Conservation (phyloP, 352 stramenopile genomes). For the Globisporangium spinosum region DNA sequence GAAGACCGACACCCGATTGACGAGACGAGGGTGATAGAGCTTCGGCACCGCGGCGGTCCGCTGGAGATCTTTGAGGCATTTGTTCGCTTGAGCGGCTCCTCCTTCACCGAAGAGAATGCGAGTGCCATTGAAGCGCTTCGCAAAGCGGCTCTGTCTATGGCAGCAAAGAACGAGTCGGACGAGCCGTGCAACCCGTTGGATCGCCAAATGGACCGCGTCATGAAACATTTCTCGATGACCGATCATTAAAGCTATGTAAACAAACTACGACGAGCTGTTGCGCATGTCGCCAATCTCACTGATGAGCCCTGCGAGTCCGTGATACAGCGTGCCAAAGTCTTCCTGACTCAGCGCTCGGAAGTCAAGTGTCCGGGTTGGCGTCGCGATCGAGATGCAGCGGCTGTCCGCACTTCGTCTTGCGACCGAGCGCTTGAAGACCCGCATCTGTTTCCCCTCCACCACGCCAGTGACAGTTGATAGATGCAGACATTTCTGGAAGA, state of each 20-base stretch:
- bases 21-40: neutral
- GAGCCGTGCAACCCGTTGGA: constrained; percentile 13
- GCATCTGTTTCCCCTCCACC: constrained; percentile 34
- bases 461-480: constrained; percentile 33
- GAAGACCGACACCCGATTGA: neutral
- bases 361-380: constrained; percentile 36
- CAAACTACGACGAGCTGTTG: constrained; percentile 1
- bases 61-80: constrained; percentile 17
- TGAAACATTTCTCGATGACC: neutral
- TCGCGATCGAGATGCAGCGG: constrained; percentile 38
- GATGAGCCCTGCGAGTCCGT: constrained; percentile 29
- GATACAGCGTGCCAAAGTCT: constrained; percentile 32
- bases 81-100: neutral
- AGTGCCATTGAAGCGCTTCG: neutral
- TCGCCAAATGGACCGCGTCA: constrained; percentile 8
- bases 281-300: constrained; percentile 13
- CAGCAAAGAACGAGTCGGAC: neutral
- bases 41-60: constrained; percentile 10
- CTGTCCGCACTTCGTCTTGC: constrained; percentile 25
- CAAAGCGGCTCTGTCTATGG: neutral
- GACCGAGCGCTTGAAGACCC: constrained; percentile 31
- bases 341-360: constrained; percentile 31
- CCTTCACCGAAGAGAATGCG: neutral
- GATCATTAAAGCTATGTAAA: neutral
- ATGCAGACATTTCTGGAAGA: constrained; percentile 31